Percentiles rank a stretch among this genome's conserved stretches.
Evolutionary conservation across 768 basidiomycete genomes (phyloP).

Genomic region (Baorangia bicolor): DNA sequence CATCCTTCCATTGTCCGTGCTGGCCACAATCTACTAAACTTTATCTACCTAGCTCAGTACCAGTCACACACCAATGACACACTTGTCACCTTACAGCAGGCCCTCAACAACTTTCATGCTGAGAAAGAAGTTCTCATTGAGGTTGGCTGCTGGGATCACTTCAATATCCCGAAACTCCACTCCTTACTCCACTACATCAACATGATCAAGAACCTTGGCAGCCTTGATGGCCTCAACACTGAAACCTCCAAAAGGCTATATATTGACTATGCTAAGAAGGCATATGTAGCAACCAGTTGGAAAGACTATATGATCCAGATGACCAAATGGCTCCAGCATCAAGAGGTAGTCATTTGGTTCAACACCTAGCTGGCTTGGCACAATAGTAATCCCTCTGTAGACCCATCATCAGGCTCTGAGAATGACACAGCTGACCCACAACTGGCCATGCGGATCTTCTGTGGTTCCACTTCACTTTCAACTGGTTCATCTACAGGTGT

Average conservation of each 20-base stretch:
- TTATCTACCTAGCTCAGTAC: neutral
- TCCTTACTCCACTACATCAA: neutral
- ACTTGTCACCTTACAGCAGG: neutral
- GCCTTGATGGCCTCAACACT: neutral
- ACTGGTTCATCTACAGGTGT: too few relatives aligned
- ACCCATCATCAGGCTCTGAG: too few relatives aligned
- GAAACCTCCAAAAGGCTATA: neutral
- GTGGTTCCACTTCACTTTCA: too few relatives aligned
- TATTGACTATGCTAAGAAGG: neutral
- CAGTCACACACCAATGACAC: neutral
- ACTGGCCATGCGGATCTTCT: too few relatives aligned
- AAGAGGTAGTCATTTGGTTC: neutral
- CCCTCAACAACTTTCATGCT: neutral
- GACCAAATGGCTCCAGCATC: neutral
- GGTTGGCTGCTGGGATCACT: neutral
- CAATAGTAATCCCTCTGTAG: too few relatives aligned
- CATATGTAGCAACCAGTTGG: neutral
- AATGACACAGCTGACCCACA: too few relatives aligned
- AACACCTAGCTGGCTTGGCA: neutral
- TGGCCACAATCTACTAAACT: too few relatives aligned
- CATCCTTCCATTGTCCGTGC: too few relatives aligned
- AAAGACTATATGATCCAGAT: neutral
- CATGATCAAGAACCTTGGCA: neutral
- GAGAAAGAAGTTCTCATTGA: neutral
- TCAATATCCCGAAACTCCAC: constrained; percentile 1